Evolutionary conservation across 805 yeast species (phyloP).

Genomic region (Candida sithepensis): DNA sequence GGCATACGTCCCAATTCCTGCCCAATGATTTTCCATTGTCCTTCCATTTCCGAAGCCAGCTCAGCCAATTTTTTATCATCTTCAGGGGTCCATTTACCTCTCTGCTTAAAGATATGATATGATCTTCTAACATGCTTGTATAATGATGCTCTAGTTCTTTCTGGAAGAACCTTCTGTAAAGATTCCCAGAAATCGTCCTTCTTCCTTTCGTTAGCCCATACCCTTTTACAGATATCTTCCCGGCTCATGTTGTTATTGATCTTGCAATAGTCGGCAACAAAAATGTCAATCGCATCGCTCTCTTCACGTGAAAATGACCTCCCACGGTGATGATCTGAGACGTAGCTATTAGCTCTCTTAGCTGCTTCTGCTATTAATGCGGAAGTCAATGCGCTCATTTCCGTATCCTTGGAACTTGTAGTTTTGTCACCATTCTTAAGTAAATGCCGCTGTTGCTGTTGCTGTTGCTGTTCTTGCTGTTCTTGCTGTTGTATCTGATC

Average conservation of each 20-base stretch:
- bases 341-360: conserved; percentile 36
- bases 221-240: conserved; percentile 71
- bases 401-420: neutral
- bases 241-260: conserved; percentile 61
- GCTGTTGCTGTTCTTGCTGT: conserved; percentile 2
- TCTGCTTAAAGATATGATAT: conserved; percentile 79
- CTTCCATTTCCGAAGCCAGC: conserved; percentile 62
- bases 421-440: neutral
- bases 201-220: conserved; percentile 81
- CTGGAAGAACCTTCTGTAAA: conserved; percentile 73
- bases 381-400: conserved; percentile 31
- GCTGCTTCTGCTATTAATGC: conserved; percentile 42
- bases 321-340: conserved; percentile 23
- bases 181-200: conserved; percentile 91
- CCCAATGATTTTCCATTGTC: conserved; percentile 89
- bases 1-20: conserved; percentile 86
- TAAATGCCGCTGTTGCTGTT: neutral
- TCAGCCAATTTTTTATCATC: conserved; percentile 70
- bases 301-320: conserved; percentile 60
- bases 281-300: conserved; percentile 64
- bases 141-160: conserved; percentile 82
- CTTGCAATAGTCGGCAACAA: conserved; percentile 64
- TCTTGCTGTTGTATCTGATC: neutral
- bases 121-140: conserved; percentile 91
- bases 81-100: conserved; percentile 87